phyloP scores from a whole-genome alignment of 345 rosid genomes.

The Excoecaria agallocha region DNA sequence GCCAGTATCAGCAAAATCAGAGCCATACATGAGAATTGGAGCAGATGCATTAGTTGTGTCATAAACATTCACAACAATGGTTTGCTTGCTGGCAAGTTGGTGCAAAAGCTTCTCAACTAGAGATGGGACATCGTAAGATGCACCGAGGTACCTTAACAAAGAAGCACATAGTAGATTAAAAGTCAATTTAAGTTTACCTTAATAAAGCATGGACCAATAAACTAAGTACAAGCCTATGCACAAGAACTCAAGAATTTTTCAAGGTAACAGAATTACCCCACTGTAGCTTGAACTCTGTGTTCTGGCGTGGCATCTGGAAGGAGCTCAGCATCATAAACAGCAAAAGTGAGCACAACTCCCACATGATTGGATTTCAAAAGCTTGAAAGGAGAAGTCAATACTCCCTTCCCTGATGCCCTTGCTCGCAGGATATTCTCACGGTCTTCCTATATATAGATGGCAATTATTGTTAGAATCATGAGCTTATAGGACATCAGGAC shows the following conservation, averaged over 20 bases:
- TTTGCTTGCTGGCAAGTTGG: slow-evolving; percentile 92
- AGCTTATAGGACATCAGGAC: slow-evolving; percentile 1
- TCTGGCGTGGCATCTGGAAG: slow-evolving; percentile 69
- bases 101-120: slow-evolving; percentile 92
- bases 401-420: slow-evolving; percentile 93
- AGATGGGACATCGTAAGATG: slow-evolving; percentile 94
- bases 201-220: background rate
- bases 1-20: slow-evolving; percentile 61
- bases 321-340: slow-evolving; percentile 66
- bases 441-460: slow-evolving; percentile 58
- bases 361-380: slow-evolving; percentile 86
- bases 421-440: slow-evolving; percentile 90
- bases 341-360: slow-evolving; percentile 92
- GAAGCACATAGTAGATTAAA: slow-evolving; percentile 11
- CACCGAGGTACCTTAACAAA: slow-evolving; percentile 78
- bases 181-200: slow-evolving; percentile 3
- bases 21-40: slow-evolving; percentile 79
- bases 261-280: slow-evolving; percentile 55
- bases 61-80: slow-evolving; percentile 79
- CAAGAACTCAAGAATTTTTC: slow-evolving; percentile 11
- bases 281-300: slow-evolving; percentile 66
- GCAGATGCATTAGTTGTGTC: slow-evolving; percentile 73
- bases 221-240: background rate
- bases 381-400: slow-evolving; percentile 91
- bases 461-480: slow-evolving; percentile 14